Conservation (phyloP, 1,284 basidiomycete genomes). For the Cerioporus squamosus region DNA sequence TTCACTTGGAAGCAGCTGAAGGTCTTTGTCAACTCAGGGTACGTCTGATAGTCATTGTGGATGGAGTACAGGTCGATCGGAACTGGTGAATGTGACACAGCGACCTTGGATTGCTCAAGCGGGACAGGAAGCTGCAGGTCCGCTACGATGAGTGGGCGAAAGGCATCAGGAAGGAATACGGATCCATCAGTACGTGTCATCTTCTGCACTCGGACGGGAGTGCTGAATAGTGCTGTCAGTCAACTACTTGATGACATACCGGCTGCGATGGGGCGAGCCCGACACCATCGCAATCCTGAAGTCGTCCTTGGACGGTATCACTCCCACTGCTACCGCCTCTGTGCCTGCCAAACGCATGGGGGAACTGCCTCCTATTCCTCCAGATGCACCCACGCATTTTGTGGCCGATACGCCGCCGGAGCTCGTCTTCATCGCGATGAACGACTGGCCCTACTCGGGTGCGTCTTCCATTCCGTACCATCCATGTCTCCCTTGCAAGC, state of each 20-base stretch:
- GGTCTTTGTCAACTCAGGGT: slow-evolving; percentile 80
- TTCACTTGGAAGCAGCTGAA: slow-evolving; percentile 79
- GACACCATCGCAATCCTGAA: slow-evolving; percentile 60
- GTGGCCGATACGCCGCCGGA: slow-evolving; percentile 59
- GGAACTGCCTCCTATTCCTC: slow-evolving; percentile 31
- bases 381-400: slow-evolving; percentile 58
- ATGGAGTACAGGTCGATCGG: background rate
- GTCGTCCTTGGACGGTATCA: slow-evolving; percentile 28
- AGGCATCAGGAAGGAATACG: slow-evolving; percentile 61
- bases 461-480: slow-evolving; percentile 12
- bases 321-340: background rate
- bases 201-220: background rate
- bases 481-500: background rate
- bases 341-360: background rate
- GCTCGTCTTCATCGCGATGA: slow-evolving; percentile 73
- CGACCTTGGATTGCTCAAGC: slow-evolving; percentile 77
- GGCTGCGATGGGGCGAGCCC: slow-evolving; percentile 74
- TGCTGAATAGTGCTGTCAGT: slow-evolving; percentile 41
- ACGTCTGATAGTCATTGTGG: background rate
- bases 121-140: slow-evolving; percentile 68
- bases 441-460: slow-evolving; percentile 88
- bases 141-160: slow-evolving; percentile 65
- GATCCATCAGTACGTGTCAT: slow-evolving; percentile 59
- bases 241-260: slow-evolving; percentile 65
- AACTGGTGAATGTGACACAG: slow-evolving; percentile 40